Base-by-base conservation (phyloP, 306 rosid genomes). In the Geum urbanum region DNA sequence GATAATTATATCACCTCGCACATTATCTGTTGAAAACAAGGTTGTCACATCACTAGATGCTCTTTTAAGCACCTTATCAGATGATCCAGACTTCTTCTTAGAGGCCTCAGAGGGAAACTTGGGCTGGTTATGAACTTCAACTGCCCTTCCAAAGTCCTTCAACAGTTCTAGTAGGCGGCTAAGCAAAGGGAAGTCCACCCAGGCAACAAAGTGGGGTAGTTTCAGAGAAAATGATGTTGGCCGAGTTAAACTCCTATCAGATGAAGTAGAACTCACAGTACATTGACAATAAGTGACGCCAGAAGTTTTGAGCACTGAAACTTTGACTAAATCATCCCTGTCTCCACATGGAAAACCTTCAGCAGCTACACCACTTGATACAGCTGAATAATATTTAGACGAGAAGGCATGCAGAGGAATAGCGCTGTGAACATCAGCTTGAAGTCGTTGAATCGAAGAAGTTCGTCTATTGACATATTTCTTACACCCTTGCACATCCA, bases 131-230 rank as follows among this genome's bases (percentile, higher is more conserved):
- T 72, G 76, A 70, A 58, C 55, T 58, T 82, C 85, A 79, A 83
- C 73, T 63, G 86, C 74, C 40, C 81, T 79, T 70, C 62, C 84
- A 75, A 90, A 73, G 68, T 79, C 91, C 65, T 70, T 69, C 11
- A 81, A 75, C 76, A 87, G 80, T 72, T 82, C 77, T 68, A 64
- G 40, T 44, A 94, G 51, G 79, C 51, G 64, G 46, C 70, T 72
- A 59, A 90, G 78, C 65, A 83, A 83, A 50, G 90, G 57, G 76
- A 83, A 90, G 53, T 87, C 84, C 73, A 88, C 88, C 98, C 98
- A 94, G 74, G 83, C 77, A 78, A 79, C 63, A 78, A 94, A 77
- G 19, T 89, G 84, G 40, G 98, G 81, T 66, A 94, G 64, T 63
- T 80, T 75, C 80, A 94, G 77, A 40, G 92, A 87, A 83, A 94